phyloP scores from a whole-genome alignment of 192 early-diverging fungal species.

The Chytriomyces sp. region DNA sequence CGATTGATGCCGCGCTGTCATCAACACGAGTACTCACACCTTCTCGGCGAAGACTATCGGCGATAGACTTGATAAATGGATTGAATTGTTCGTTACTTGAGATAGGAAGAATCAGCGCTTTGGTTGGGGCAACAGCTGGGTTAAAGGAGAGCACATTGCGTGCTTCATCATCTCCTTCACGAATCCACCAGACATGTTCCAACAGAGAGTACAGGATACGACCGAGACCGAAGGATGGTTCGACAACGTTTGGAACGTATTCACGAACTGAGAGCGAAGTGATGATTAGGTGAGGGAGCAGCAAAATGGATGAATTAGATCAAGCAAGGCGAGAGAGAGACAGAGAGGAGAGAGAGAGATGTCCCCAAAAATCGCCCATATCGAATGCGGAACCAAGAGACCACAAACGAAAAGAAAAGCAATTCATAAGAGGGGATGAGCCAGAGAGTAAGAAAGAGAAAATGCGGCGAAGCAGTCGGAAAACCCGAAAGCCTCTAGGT shows the following conservation, averaged over 20 bases:
- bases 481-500: constrained; percentile 26
- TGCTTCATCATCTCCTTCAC: constrained; percentile 80
- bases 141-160: constrained; percentile 92
- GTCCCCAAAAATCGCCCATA: constrained; percentile 6
- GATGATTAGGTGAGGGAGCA: neutral
- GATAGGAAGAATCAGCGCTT: constrained; percentile 90
- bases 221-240: constrained; percentile 99
- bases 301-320: constrained; percentile 13
- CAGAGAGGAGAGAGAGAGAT: neutral
- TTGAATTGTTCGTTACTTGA: constrained; percentile 76
- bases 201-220: constrained; percentile 95
- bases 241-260: constrained; percentile 97
- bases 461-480: constrained; percentile 17
- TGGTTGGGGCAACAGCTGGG: constrained; percentile 89
- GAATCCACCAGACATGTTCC: constrained; percentile 92
- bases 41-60: constrained; percentile 67
- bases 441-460: constrained; percentile 11
- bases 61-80: constrained; percentile 67
- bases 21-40: constrained; percentile 88
- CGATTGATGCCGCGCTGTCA: constrained; percentile 86
- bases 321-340: constrained; percentile 6
- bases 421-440: constrained; percentile 20
- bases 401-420: neutral
- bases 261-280: constrained; percentile 70
- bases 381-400: neutral